Conservation (phyloP, 306 rosid genomes). For the Vigna trinervia region DNA sequence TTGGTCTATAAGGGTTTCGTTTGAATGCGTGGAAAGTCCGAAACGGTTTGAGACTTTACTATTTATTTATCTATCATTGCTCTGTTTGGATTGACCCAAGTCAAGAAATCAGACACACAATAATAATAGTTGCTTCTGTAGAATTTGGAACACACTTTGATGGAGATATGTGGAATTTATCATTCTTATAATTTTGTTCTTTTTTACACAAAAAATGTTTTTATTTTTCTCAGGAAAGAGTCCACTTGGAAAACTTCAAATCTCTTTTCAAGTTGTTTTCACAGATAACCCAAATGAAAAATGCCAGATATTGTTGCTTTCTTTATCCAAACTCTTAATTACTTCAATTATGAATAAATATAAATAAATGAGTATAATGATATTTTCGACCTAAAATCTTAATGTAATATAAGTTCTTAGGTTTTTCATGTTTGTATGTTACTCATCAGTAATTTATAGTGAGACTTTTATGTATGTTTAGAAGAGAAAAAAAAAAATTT, state of each 20-base stretch:
- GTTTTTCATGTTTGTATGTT: too few relatives aligned
- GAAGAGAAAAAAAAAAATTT: too few relatives aligned
- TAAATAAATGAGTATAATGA: too few relatives aligned
- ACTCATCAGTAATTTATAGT: too few relatives aligned
- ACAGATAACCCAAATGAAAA: not conserved
- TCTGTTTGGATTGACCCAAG: conserved; percentile 41
- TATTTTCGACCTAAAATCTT: too few relatives aligned
- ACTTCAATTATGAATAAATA: not conserved
- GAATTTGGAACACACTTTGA: conserved; percentile 25
- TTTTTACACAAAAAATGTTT: not conserved
- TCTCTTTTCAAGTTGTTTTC: not conserved
- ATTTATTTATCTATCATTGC: not conserved
- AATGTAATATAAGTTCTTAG: too few relatives aligned
- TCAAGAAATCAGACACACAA: conserved; percentile 18
- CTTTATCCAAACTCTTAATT: not conserved
- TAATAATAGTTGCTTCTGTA: conserved; percentile 1
- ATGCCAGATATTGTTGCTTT: not conserved
- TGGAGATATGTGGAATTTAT: not conserved
- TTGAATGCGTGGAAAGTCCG: not conserved
- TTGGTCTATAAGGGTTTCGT: not conserved
- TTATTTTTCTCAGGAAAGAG: not conserved
- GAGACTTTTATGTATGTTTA: too few relatives aligned
- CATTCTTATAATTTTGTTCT: not conserved
- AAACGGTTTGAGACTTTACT: not conserved
- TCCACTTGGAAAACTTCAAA: conserved; percentile 44